phyloP scores from a whole-genome alignment of 169 alveolate genomes.

The Plasmodium reichenowi region DNA sequence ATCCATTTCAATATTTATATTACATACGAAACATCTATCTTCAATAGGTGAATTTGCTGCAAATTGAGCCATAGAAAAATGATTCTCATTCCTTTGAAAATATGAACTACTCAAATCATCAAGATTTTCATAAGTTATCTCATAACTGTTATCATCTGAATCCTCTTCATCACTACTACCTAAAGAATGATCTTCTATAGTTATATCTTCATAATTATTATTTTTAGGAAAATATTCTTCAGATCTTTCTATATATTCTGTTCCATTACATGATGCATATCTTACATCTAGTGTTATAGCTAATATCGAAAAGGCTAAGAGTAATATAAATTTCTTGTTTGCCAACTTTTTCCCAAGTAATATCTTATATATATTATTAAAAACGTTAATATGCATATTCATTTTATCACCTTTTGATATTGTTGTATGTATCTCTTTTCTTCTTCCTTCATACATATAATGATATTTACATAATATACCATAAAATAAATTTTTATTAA shows the following conservation, averaged over 20 bases:
- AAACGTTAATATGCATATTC: constrained; percentile 6
- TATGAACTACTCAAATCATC: neutral
- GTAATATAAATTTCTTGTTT: constrained; percentile 13
- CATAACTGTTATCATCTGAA: neutral
- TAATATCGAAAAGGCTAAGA: constrained; percentile 12
- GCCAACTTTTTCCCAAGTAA: neutral
- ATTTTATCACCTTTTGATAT: neutral
- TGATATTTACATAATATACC: no score
- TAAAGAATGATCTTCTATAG: no score
- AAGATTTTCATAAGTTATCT: constrained; percentile 1
- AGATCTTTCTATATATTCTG: neutral
- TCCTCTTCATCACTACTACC: neutral
- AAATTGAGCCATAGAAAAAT: constrained; percentile 34
- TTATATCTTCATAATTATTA: no score
- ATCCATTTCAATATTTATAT: constrained; percentile 11
- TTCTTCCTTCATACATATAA: neutral
- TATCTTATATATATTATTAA: constrained; percentile 5
- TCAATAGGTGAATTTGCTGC: constrained; percentile 57
- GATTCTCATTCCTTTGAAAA: constrained; percentile 9
- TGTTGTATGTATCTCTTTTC: constrained; percentile 2
- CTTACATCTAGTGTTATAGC: constrained; percentile 33
- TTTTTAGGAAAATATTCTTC: neutral
- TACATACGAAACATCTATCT: constrained; percentile 34
- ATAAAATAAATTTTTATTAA: no score
- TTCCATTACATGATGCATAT: constrained; percentile 13